Evolutionary conservation across 2,329 filamentous ascomycete genomes (phyloP).

Genomic region (Colletotrichum spaethianum): DNA sequence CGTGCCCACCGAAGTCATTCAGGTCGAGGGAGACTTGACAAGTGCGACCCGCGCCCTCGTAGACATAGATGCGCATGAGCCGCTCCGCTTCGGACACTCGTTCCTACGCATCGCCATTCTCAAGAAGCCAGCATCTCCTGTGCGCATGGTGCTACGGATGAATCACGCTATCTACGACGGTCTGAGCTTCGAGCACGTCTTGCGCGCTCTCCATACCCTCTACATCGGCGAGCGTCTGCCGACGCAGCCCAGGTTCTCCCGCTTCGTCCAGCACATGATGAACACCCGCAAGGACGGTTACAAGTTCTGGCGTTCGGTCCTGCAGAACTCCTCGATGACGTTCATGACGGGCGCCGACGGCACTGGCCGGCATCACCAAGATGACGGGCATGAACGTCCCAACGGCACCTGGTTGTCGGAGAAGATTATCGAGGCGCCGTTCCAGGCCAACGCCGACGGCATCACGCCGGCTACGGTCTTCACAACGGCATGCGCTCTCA

Average conservation of each 20-base stretch:
- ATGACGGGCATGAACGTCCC: background rate
- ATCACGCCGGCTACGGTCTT: conserved; percentile 41
- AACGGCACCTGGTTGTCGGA: background rate
- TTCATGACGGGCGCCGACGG: background rate
- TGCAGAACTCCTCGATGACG: conserved; percentile 26
- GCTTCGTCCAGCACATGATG: conserved; percentile 41
- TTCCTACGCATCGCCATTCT: conserved; percentile 36
- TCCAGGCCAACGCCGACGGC: background rate
- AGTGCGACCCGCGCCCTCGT: background rate
- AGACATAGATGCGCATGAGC: conserved; percentile 4
- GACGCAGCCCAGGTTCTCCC: conserved; percentile 39
- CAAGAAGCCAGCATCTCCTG: conserved; percentile 14
- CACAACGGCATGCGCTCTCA: conserved; percentile 32
- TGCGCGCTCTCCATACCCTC: conserved; percentile 39
- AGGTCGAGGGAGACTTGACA: conserved; percentile 15
- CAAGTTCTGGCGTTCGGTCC: conserved; percentile 33
- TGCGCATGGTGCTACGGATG: conserved; percentile 40
- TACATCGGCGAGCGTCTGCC: conserved; percentile 38
- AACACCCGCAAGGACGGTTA: conserved; percentile 20
- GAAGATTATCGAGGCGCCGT: conserved; percentile 16
- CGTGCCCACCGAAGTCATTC: conserved; percentile 26
- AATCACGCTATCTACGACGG: conserved; percentile 46
- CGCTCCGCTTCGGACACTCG: conserved; percentile 14
- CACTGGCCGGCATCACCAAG: background rate
- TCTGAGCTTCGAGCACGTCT: conserved; percentile 42